Conservation (phyloP, 2,329 filamentous ascomycete genomes). For the Sclerotinia borealis region DNA sequence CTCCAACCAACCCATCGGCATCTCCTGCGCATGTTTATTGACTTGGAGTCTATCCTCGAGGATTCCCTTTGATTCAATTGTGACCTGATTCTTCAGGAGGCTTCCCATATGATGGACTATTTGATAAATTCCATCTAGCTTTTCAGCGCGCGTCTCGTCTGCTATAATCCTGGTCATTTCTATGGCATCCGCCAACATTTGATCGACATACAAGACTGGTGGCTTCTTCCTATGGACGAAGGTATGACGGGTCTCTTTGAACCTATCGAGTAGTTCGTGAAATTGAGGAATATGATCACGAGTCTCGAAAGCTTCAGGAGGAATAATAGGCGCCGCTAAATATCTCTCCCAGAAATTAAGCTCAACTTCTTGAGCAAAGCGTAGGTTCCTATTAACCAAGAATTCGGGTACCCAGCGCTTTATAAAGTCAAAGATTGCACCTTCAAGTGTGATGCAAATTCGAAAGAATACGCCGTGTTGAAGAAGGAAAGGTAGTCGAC, state of each 20-base stretch:
- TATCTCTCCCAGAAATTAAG: not conserved
- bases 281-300: not conserved
- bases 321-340: not conserved
- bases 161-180: not conserved
- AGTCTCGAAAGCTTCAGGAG: not conserved
- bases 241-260: not conserved
- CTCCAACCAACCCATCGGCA: not conserved
- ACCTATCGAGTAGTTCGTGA: not conserved
- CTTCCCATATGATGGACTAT: not conserved
- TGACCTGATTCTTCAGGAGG: not conserved
- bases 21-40: not conserved
- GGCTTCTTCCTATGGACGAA: not conserved
- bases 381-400: not conserved
- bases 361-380: not conserved
- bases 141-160: not conserved
- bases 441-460: not conserved
- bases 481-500: not conserved
- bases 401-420: not conserved
- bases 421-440: not conserved
- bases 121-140: not conserved
- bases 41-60: not conserved
- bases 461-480: not conserved
- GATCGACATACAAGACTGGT: not conserved
- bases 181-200: not conserved
- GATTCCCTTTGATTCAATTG: not conserved